Evolutionary conservation across 2,329 filamentous ascomycete species (phyloP).

Genomic region (Cercospora nicotianae): DNA sequence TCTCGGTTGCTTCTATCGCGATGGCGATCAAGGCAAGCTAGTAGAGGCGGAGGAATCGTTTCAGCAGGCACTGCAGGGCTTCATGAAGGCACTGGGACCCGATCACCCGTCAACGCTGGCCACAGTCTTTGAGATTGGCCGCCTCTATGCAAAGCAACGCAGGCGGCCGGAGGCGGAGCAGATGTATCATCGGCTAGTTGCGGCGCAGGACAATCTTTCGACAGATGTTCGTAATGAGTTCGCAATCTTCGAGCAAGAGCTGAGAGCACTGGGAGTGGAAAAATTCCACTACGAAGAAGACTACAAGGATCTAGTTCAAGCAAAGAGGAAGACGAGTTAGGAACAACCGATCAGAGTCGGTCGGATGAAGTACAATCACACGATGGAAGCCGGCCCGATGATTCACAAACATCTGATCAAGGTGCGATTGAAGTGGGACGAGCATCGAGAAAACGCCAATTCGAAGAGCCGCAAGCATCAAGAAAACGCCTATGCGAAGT

Average conservation of each 20-base stretch:
- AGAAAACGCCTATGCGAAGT: too few relatives aligned
- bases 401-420: background rate
- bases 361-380: too few relatives aligned
- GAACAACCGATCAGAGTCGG: too few relatives aligned
- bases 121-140: background rate
- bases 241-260: background rate
- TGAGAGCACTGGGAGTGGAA: background rate
- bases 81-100: too few relatives aligned
- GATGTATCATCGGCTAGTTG: background rate
- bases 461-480: too few relatives aligned
- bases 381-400: background rate
- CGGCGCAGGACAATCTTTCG: background rate
- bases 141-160: background rate
- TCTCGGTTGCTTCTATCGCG: too few relatives aligned
- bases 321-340: background rate
- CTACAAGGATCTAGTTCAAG: background rate
- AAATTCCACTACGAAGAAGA: background rate
- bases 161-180: background rate
- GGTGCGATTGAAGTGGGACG: too few relatives aligned
- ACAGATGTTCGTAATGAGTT: background rate
- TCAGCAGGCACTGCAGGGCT: too few relatives aligned
- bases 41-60: too few relatives aligned
- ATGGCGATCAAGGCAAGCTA: too few relatives aligned
- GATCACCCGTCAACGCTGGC: too few relatives aligned
- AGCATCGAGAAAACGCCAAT: too few relatives aligned